Percentiles rank a stretch among this genome's conserved stretches.
Conservation (phyloP, 176 grass and related monocot species). For the Bothriochloa decipiens region DNA sequence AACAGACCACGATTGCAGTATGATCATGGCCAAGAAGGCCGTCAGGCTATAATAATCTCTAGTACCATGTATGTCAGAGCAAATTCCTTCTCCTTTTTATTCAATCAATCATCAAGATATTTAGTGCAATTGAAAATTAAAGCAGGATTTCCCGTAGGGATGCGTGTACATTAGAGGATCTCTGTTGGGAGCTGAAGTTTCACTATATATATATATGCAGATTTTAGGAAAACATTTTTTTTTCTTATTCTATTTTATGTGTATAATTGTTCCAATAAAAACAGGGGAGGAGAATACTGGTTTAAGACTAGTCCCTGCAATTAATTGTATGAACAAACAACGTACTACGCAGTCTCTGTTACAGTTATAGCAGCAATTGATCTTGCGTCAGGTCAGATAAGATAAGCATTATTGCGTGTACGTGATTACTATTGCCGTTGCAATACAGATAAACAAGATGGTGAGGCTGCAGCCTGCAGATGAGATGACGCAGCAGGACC, state of each 20-base stretch:
- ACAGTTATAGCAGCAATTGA: not conserved
- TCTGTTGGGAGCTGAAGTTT: not conserved
- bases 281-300: no score
- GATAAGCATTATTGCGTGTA: not conserved
- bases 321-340: not conserved
- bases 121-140: no score
- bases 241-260: not conserved
- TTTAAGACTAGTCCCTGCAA: no score
- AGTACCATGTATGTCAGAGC: not conserved
- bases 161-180: no score
- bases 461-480: not conserved
- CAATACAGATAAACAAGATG: not conserved
- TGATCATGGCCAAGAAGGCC: not conserved
- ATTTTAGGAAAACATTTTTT: not conserved
- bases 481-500: not conserved
- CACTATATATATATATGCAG: not conserved
- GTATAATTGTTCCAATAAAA: no score
- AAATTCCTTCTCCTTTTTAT: not conserved
- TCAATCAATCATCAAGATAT: not conserved
- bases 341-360: not conserved
- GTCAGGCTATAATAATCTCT: no score
- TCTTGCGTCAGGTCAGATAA: not conserved
- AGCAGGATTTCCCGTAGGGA: no score
- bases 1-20: not conserved
- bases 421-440: not conserved